phyloP scores from a whole-genome alignment of 2,329 filamentous ascomycete genomes.

The Chaetomium sp. region DNA sequence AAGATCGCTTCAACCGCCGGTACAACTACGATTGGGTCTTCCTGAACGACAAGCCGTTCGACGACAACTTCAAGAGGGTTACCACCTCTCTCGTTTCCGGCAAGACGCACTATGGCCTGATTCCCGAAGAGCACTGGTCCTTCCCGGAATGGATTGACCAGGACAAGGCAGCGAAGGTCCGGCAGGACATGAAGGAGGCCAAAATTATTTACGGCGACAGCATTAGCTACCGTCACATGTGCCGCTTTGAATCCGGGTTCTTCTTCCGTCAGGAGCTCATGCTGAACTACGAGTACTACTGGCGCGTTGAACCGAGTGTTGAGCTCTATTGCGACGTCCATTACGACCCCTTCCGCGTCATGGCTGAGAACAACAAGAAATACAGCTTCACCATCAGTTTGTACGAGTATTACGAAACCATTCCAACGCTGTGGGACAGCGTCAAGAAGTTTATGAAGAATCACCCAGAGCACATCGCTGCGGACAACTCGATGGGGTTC shows the following conservation, averaged over 20 bases:
- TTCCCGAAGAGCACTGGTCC: constrained; percentile 91
- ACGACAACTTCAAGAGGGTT: constrained; percentile 87
- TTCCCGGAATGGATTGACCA: constrained; percentile 95
- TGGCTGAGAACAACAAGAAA: constrained; percentile 95
- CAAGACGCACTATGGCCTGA: constrained; percentile 83
- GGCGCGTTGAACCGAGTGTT: constrained; percentile 95
- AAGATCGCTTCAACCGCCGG: constrained; percentile 95
- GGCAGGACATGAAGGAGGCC: constrained; percentile 85
- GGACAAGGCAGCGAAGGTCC: constrained; percentile 81
- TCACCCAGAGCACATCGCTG: constrained; percentile 78
- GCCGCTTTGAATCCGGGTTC: constrained; percentile 97
- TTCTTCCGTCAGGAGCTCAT: constrained; percentile 95
- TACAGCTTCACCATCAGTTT: constrained; percentile 95
- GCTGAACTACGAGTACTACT: constrained; percentile 98
- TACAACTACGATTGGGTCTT: constrained; percentile 99
- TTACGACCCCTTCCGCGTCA: constrained; percentile 94
- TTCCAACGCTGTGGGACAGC: constrained; percentile 92
- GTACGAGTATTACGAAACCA: constrained; percentile 95
- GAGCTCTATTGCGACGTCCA: constrained; percentile 94
- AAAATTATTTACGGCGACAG: constrained; percentile 99
- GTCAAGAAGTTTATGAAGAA: constrained; percentile 89
- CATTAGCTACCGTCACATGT: constrained; percentile 98
- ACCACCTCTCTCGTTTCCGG: constrained; percentile 87
- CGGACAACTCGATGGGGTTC: constrained; percentile 84
- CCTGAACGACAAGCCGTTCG: constrained; percentile 91